Evolutionary conservation across 2,329 filamentous ascomycete genomes (phyloP), one percentile per base, ranked within the genome.

Genomic region (Fusarium proliferatum): DNA sequence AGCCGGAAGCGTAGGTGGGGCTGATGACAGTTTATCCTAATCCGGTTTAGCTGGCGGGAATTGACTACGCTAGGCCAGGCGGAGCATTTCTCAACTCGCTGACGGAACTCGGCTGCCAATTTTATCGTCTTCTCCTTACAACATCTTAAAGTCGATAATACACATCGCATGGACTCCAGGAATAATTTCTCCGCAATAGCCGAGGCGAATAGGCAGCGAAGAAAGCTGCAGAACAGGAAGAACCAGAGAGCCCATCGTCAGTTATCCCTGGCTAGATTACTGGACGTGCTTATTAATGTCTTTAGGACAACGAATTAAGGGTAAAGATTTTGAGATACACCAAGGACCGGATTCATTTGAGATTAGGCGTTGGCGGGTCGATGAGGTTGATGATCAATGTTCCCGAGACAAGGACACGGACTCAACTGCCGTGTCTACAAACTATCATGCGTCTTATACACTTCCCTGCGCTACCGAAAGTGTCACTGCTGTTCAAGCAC

Each of bases 171-270:
- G 10, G 21, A 34, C 2, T 6, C 9, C 2, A 13, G 10, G 7
- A 8, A 26, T 11, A 6, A 17, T 5, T 26, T 12, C 13, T 16
- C 23, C 34, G 51, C 19, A 5, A 21, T 38, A 9, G 9, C 23
- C 13, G 53, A 42, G 19, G 10, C n/a, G 0, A 46, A 8, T 17
- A 63, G 21, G 1, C 53, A 23, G 8, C 28, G 39, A 3, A 45
- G 53, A 36, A 63, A 60, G 11, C 2, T 60, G 7, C 61, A 63
- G 13, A 63, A 63, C 6, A 33, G 53, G n/a, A 63, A 48, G 41
- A 63, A 63, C 28, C 61, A 63, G 15, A 63, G 61, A 60, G 53
- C 61, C 10, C 53, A 43, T 9, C 53, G 53, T 63, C 19, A 63
- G 61, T 60, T 15, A 1, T 9, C 11, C 17, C 8, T 15, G 2